Base-by-base conservation (phyloP, 192 early-diverging fungal species). In the Rhizoclosmatium globosum region DNA sequence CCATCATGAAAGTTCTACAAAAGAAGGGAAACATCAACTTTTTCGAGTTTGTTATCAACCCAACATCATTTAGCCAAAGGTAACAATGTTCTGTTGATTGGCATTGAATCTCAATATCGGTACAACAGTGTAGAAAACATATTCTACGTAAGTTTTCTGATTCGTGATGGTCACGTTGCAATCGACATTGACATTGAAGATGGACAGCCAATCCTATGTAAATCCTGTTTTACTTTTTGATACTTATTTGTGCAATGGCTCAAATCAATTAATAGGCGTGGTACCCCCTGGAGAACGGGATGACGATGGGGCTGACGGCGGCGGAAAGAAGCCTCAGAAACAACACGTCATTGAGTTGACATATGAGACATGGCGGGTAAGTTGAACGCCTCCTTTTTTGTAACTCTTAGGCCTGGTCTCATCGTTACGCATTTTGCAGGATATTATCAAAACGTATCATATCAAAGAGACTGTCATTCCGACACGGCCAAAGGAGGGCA, bases 71-170 rank as follows among this genome's bases (percentile, higher is more conserved):
- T 82, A 85, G 91, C 3, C 97, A 99, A 86, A 93, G 73, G 73
- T 74, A 47, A 13, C 23, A 43, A 11, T 11, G 31, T 13, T 38
- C 64, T 65, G 38, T 95, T 11, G 64, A 31, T 31, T 31, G 31
- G 31, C 31, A 31, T 31, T 31, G 31, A 0, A 31, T 31, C 31
- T 31, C 31, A 31, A 31, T 31, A 31, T 31, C 31, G 31, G 31
- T 31, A 31, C 31, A 31, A 31, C 17, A 74, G 79, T 3, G 92
- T 99, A 2, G 97, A 99, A 80, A 99, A 99, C 82, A 88, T 99
- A 57, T 99, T 99, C 80, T 97, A 97, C 68, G 81, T 97, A n/a
- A 94, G 95, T n/a, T 99, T 99, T 78, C 85, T 99, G 58, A 89
- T 98, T 21, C 89, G 94, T 62, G 96, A 98, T 75, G 95, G 92